Evolutionary conservation across 805 yeast genomes (phyloP), one percentile per base, ranked within the genome.

Genomic region (Saturnispora ahearnii): DNA sequence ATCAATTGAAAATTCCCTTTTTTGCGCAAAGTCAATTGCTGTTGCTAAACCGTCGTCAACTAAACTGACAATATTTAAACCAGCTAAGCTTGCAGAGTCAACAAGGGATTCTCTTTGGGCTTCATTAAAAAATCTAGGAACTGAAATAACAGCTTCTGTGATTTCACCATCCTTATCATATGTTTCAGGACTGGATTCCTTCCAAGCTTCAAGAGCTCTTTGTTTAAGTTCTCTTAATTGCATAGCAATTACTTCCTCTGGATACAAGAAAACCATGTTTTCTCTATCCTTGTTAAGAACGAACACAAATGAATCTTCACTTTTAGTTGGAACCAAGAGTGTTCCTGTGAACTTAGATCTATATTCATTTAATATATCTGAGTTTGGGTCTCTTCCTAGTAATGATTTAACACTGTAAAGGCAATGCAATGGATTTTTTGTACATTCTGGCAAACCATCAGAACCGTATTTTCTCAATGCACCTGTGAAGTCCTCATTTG

Each of bases 1-100:
- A 11, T 60, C 58, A 33, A 66, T 65, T 53, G 76, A 76, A 30
- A 71, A 71, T 4, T 43, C 50, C 45, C 79, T 73, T 7, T 64
- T 62, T 31, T 85, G 73, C 1, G 87, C 87, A 63, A 79, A 90
- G 60, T 88, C 87, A 41, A 87, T 67, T 1, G 95, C 96, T 13
- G 87, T 88, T 2, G 98, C 93, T n/a, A 87, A 68, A 13, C 96
- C 97, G 63, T 91, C 97, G 60, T 86, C 90, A 2, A 90, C 85
- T 49, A 91, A 70, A 2, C 82, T 79, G 51, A 82, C 74, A 12
- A 82, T 77, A 42, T 76, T 70, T 52, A 82, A 67, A 22, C 83
- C 86, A 2, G 95, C 86, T 46, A 85, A 72, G 45, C 73, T 77
- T 33, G 83, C 85, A 4, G 90, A 79, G 56, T 89, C 95, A 32